These are phyloP conservation scores for Aspergillus costaricaensis DNA, from an alignment of 2,329 filamentous ascomycete genomes.

Conservation along the genomic window DNA sequence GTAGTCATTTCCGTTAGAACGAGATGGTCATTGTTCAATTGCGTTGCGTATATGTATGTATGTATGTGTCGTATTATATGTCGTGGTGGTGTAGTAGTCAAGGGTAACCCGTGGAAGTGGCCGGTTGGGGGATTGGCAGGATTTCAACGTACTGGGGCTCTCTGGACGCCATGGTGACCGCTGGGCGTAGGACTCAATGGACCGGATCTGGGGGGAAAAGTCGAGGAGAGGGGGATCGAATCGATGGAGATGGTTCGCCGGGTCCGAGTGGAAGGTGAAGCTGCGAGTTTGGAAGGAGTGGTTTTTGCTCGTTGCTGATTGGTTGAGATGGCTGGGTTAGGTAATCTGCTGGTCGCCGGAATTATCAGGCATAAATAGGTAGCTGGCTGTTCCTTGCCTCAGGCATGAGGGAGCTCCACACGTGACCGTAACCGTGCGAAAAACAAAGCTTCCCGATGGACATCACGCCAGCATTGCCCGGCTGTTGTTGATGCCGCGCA, in stretches of 20 bases:
- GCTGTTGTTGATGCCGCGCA: constrained; percentile 8
- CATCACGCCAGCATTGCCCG: not conserved
- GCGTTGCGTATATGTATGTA: not conserved
- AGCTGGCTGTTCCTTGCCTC: not conserved
- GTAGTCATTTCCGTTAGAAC: not conserved
- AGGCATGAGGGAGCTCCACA: not conserved
- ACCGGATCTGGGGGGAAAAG: constrained; percentile 1
- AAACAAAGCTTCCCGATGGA: constrained; percentile 17
- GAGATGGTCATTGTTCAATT: not conserved
- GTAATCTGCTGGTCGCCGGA: constrained; percentile 9
- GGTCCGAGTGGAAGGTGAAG: constrained; percentile 32
- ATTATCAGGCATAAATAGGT: not conserved
- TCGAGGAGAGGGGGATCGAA: not conserved
- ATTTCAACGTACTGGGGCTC: constrained; percentile 22
- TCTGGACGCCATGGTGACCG: constrained; percentile 24
- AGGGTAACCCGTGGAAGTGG: not conserved
- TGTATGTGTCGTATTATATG: not conserved
- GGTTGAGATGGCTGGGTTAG: constrained; percentile 24
- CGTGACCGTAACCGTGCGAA: constrained; percentile 18
- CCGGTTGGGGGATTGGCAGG: not conserved
- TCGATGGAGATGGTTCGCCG: constrained; percentile 21
- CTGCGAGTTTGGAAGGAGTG: constrained; percentile 26
- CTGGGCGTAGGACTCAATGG: constrained; percentile 4
- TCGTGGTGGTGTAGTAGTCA: not conserved
- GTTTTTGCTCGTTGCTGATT: constrained; percentile 39